Percentiles rank a stretch among this genome's conserved stretches.
phyloP scores from a whole-genome alignment of 23 red algal genomes.

The Agarophyton chilense region DNA sequence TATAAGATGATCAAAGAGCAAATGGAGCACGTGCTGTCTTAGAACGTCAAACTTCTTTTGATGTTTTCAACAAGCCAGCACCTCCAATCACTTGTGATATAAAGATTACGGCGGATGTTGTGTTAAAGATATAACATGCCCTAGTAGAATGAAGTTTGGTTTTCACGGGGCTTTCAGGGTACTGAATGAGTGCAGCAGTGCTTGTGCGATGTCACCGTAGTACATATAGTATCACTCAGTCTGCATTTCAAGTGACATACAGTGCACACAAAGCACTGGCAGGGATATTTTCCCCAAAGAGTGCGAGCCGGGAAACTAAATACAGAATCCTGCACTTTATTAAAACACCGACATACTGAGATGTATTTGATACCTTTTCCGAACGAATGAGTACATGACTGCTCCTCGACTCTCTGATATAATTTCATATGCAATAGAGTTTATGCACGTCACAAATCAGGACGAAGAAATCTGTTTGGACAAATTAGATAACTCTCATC shows the following conservation, averaged over 20 bases:
- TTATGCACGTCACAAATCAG: neutral
- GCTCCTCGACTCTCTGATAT: neutral
- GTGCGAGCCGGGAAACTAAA: no score
- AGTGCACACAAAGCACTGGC: no score
- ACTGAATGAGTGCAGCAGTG: no score
- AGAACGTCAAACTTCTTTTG: neutral
- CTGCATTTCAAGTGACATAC: no score
- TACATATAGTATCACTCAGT: no score
- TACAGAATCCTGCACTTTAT: no score
- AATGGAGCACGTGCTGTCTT: neutral
- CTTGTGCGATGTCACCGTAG: no score
- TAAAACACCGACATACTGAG: no score
- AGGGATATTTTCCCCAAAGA: no score
- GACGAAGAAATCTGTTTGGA: neutral
- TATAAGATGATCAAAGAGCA: neutral
- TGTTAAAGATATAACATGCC: neutral
- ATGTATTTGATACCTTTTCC: no score
- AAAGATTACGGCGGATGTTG: neutral
- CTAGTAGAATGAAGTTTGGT: neutral
- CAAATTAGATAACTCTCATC: neutral
- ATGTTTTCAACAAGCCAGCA: neutral
- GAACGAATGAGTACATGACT: slow-evolving; percentile 6
- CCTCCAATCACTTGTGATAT: neutral
- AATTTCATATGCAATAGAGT: slow-evolving; percentile 20
- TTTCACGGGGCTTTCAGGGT: no score